Base-by-base conservation (phyloP, 768 basidiomycete genomes). In the Chalciporus chontae region DNA sequence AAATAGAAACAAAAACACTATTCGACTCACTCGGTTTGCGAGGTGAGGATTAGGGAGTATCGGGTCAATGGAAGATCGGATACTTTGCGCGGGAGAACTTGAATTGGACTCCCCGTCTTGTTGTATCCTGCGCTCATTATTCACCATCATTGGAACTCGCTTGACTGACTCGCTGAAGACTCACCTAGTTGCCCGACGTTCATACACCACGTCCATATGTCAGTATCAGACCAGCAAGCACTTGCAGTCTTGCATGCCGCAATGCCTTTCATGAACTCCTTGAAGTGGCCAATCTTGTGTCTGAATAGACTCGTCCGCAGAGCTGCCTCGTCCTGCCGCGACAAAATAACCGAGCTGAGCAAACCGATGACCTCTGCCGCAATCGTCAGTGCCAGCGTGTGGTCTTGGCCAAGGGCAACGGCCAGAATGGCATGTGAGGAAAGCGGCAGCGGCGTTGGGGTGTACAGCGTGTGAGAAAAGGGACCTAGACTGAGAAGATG, bases 341-440 rank as follows among this genome's bases (percentile, higher is more conserved):
- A 95, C 75, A 3, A 80, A 70, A 57, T 96, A 96, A 10, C 95
- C 94, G 5, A 96, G 77, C 61, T 97, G 94, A 4, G 81, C 73
- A 65, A 94, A 95, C 13, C 92, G 80, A 57, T 94, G 4, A 97
- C 81, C 60, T 94, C 90, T 4, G 94, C 94, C 0, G 76, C 64
- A 21, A 73, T 79, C 0, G 93, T 94, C 24, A 98, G 71, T 1
- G 83, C 88, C 24, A 98, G 79, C 0, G 94, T 94, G 63, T 98
- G 96, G 60, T 99, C 96, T 65, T 95, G 95, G 10, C 91, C 94
- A 7, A 94, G 74, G 0, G 93, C 91, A 21, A 97, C 78, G 13
- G 81, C 72, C 6, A 75, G 69, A 26, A 94, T 77, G 0, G 72
- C 71, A 34, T 82, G 73, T 1, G 78, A 69, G 39, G 87, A 73